A percentile compares a stretch with the other conserved stretches of the same genome.
phyloP scores from a whole-genome alignment of 2,329 filamentous ascomycete genomes.

The Fusarium drepaniforme region DNA sequence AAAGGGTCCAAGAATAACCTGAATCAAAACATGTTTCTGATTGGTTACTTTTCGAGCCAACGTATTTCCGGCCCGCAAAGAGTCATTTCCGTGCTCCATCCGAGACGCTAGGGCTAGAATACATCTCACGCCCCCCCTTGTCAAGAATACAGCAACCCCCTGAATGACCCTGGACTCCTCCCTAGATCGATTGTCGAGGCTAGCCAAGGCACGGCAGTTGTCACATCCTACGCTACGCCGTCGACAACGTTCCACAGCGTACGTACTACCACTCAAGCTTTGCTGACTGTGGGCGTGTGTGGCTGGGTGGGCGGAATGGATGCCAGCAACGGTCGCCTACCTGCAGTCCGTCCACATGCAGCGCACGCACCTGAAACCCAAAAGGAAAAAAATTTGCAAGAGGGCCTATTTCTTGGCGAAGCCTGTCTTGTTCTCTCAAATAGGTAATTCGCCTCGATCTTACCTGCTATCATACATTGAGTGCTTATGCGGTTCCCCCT shows the following conservation, averaged over 20 bases:
- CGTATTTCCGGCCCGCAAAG: background rate
- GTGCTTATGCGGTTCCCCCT: background rate
- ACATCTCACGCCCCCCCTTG: background rate
- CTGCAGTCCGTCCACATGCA: background rate
- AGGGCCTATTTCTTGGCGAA: background rate
- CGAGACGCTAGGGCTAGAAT: background rate
- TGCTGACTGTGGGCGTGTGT: background rate
- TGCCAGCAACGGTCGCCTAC: background rate
- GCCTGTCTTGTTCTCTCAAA: background rate
- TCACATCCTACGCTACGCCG: background rate
- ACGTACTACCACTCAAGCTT: background rate
- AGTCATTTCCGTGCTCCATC: conserved; percentile 1
- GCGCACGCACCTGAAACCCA: background rate
- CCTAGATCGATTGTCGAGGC: background rate
- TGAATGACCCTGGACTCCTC: background rate
- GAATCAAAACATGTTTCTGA: background rate
- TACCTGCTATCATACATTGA: background rate
- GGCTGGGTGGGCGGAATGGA: background rate
- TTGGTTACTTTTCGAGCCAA: background rate
- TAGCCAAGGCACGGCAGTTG: background rate
- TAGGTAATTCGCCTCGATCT: background rate
- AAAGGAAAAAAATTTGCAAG: background rate
- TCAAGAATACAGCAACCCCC: background rate
- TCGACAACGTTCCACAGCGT: background rate
- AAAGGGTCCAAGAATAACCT: background rate